These are phyloP conservation scores for Pterocarpus santalinus DNA, from an alignment of 306 rosid genomes.

Conservation along the genomic window DNA sequence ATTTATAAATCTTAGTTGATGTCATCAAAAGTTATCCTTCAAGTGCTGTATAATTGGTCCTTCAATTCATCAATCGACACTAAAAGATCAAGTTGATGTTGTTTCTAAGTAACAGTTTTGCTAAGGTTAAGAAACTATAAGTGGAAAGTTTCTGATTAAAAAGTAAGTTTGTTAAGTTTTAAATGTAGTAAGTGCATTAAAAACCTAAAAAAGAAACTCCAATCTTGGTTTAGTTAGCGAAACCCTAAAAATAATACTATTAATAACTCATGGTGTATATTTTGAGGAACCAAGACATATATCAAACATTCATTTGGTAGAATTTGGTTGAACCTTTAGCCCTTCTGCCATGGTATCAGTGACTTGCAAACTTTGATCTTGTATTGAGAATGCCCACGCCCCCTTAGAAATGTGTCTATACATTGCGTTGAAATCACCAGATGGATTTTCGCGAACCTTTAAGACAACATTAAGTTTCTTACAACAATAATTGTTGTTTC, in stretches of 20 bases:
- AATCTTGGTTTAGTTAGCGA: slow-evolving; percentile 63
- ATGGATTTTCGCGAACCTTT: slow-evolving; percentile 59
- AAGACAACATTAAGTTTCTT: background rate
- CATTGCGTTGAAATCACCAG: background rate
- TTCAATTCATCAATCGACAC: too few relatives aligned
- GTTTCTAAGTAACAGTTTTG: too few relatives aligned
- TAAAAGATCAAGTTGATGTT: too few relatives aligned
- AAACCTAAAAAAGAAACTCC: slow-evolving; percentile 54
- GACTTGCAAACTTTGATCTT: slow-evolving; percentile 72
- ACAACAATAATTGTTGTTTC: background rate
- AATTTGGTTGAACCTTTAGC: slow-evolving; percentile 53
- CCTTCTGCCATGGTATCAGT: slow-evolving; percentile 80
- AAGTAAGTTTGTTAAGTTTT: too few relatives aligned
- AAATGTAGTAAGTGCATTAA: slow-evolving; percentile 59
- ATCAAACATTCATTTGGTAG: background rate
- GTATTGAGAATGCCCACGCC: slow-evolving; percentile 67
- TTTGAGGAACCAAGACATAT: background rate
- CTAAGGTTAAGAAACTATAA: too few relatives aligned
- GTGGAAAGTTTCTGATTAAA: too few relatives aligned
- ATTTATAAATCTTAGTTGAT: too few relatives aligned
- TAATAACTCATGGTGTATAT: slow-evolving; percentile 50
- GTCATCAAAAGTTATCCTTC: too few relatives aligned
- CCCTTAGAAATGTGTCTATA: slow-evolving; percentile 65
- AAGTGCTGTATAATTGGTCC: too few relatives aligned
- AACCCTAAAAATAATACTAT: slow-evolving; percentile 58